These are phyloP conservation scores for Deuterostichococcus epilithicus DNA, from an alignment of 139 green algal genomes.

Conservation along the genomic window DNA sequence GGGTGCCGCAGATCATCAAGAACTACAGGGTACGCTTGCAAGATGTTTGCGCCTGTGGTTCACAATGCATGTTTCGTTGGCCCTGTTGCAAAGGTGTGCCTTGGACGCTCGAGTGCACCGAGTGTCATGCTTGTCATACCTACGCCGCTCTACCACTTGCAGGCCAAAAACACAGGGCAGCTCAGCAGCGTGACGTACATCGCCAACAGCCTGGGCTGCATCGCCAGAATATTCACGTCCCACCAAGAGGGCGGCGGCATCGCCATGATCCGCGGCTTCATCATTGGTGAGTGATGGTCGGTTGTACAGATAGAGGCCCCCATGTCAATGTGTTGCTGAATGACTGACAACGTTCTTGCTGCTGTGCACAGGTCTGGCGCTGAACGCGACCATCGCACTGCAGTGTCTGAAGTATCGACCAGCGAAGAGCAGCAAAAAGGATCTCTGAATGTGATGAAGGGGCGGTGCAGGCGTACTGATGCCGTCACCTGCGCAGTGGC, in stretches of 20 bases:
- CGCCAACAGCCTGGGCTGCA: constrained; percentile 58
- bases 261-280: constrained; percentile 67
- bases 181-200: constrained; percentile 61
- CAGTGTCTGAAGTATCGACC: constrained; percentile 22
- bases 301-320: not conserved
- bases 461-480: too few species aligned
- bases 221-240: constrained; percentile 71
- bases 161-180: constrained; percentile 53
- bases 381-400: constrained; percentile 21
- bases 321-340: too few species aligned
- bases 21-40: constrained; percentile 40
- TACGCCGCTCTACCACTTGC: too few species aligned
- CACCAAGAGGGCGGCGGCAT: constrained; percentile 57
- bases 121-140: too few species aligned
- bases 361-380: constrained; percentile 26
- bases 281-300: constrained; percentile 45
- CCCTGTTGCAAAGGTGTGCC: not conserved
- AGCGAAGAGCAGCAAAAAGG: too few species aligned
- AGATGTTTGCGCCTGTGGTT: not conserved
- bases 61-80: not conserved
- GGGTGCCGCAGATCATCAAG: constrained; percentile 63
- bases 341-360: not conserved
- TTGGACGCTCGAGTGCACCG: not conserved
- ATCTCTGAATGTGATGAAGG: too few species aligned
- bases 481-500: too few species aligned